Conservation (phyloP, 305 asterid genomes). For the Ilex paraguariensis region DNA sequence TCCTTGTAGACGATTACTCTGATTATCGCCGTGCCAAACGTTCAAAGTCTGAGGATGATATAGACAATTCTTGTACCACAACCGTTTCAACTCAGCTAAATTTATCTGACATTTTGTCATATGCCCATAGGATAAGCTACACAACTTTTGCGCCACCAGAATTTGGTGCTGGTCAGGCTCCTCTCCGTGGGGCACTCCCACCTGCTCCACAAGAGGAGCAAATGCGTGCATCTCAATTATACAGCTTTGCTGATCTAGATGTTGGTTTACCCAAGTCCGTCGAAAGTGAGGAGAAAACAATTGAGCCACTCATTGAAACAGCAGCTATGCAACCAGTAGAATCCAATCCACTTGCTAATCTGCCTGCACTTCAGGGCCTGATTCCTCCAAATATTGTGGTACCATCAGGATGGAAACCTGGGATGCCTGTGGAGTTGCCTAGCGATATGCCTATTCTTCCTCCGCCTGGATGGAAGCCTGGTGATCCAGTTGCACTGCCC, state of each 20-base stretch:
- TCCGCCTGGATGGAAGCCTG: slow-evolving; percentile 95
- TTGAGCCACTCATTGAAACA: slow-evolving; percentile 57
- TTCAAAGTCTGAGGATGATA: slow-evolving; percentile 33
- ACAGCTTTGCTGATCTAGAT: slow-evolving; percentile 64
- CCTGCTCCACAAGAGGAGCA: slow-evolving; percentile 98
- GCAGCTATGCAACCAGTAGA: slow-evolving; percentile 25
- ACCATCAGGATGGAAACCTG: slow-evolving; percentile 88
- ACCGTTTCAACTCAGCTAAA: slow-evolving; percentile 67
- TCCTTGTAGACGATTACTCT: slow-evolving; percentile 76
- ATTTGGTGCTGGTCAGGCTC: slow-evolving; percentile 71
- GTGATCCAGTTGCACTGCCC: slow-evolving; percentile 72
- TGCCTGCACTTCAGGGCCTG: slow-evolving; percentile 39
- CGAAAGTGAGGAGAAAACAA: slow-evolving; percentile 44
- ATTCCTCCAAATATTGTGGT: slow-evolving; percentile 60
- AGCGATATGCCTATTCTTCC: slow-evolving; percentile 63
- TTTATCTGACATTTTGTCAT: slow-evolving; percentile 61
- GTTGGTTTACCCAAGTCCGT: slow-evolving; percentile 75
- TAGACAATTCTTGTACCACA: slow-evolving; percentile 46
- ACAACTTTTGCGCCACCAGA: slow-evolving; percentile 96
- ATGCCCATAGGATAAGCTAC: slow-evolving; percentile 81
- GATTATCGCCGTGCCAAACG: slow-evolving; percentile 64
- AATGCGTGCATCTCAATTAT: slow-evolving; percentile 84
- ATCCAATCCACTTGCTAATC: slow-evolving; percentile 25
- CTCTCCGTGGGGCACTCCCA: slow-evolving; percentile 85
- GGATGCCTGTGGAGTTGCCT: slow-evolving; percentile 88